Evolutionary conservation across 805 yeast genomes (phyloP).

Genomic region (Yarrowia keelungensis): DNA sequence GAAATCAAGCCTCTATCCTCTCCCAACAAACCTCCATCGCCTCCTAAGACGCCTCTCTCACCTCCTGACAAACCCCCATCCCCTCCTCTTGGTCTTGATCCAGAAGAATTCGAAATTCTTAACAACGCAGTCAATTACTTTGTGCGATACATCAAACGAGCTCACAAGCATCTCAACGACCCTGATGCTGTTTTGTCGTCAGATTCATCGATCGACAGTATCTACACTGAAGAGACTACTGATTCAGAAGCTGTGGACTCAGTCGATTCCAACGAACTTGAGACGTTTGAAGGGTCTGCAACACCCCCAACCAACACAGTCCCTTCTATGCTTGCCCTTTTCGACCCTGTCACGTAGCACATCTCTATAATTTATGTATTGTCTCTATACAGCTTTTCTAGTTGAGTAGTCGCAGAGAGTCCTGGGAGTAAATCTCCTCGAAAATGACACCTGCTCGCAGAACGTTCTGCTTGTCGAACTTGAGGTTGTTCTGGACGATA

Average conservation of each 20-base stretch:
- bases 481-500: conserved; percentile 20
- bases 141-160: neutral
- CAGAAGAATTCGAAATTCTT: neutral
- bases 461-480: conserved; percentile 32
- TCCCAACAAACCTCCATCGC: too few relatives aligned
- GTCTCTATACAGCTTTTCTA: neutral
- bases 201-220: neutral
- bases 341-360: neutral
- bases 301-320: neutral
- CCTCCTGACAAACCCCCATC: too few relatives aligned
- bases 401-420: conserved; percentile 5
- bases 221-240: neutral
- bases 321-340: neutral
- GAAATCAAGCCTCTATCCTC: too few relatives aligned
- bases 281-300: neutral
- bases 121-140: conserved; percentile 17
- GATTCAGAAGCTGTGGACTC: neutral
- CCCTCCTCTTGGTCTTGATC: too few relatives aligned
- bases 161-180: neutral
- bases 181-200: neutral
- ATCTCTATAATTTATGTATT: conserved; percentile 22
- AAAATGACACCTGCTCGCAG: conserved; percentile 35
- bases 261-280: neutral
- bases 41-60: too few relatives aligned
- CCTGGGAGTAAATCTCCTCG: conserved; percentile 35